Evolutionary conservation across 176 grass and related monocot genomes (phyloP).

Genomic region (Oryza nivara): DNA sequence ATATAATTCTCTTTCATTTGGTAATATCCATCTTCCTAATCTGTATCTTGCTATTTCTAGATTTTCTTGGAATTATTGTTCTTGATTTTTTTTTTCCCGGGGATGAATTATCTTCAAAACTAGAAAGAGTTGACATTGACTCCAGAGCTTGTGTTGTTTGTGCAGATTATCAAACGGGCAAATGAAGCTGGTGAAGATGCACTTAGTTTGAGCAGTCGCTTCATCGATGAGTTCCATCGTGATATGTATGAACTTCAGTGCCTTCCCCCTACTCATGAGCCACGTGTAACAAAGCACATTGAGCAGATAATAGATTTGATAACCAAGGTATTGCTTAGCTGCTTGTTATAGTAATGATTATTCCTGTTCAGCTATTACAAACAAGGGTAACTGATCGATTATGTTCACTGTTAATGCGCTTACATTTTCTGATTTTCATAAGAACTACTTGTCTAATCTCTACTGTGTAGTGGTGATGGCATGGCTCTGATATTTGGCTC

Average conservation of each 20-base stretch:
- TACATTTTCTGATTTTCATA: background rate
- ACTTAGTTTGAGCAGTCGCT: constrained; percentile 59
- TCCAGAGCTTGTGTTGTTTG: constrained; percentile 23
- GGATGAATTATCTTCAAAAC: background rate
- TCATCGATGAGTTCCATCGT: constrained; percentile 74
- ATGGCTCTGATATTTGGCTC: background rate
- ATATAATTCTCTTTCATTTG: no score
- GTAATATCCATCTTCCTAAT: background rate
- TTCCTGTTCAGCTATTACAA: no score
- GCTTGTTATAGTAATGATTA: background rate
- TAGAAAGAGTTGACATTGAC: constrained; percentile 11
- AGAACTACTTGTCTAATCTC: background rate
- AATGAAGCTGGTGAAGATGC: constrained; percentile 74
- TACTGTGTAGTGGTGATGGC: no score
- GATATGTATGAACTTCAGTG: constrained; percentile 82
- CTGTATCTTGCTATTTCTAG: background rate
- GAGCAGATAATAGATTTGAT: constrained; percentile 82
- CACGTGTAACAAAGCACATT: constrained; percentile 87
- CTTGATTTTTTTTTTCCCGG: background rate
- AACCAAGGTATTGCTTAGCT: constrained; percentile 54
- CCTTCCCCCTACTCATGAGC: constrained; percentile 65
- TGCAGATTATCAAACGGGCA: constrained; percentile 87
- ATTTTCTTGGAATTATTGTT: background rate
- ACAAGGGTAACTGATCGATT: background rate
- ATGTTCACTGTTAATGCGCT: background rate